Evolutionary conservation across 805 yeast genomes (phyloP).

Genomic region (Hanseniaspora vineae): DNA sequence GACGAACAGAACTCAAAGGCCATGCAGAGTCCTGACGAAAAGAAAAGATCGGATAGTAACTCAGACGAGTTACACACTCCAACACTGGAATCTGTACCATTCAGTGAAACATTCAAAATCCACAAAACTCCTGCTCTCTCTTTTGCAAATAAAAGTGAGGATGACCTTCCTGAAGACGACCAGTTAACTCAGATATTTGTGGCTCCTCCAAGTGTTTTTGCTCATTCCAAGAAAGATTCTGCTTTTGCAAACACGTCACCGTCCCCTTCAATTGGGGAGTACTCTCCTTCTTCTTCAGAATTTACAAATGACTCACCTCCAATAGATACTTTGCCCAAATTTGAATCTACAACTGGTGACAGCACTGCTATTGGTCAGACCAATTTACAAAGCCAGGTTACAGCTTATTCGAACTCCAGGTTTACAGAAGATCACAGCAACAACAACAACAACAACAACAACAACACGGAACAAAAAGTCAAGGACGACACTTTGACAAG

Average conservation of each 20-base stretch:
- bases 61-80: not conserved
- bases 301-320: constrained; percentile 29
- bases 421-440: no score
- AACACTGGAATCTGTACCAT: constrained; percentile 8
- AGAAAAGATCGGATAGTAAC: not conserved
- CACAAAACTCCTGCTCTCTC: no score
- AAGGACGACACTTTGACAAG: not conserved
- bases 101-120: constrained; percentile 4
- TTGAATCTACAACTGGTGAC: constrained; percentile 4
- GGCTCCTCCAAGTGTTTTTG: constrained; percentile 20
- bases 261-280: constrained; percentile 32
- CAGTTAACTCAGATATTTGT: constrained; percentile 16
- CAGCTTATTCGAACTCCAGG: no score
- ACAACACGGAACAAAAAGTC: not conserved
- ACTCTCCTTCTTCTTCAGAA: constrained; percentile 34
- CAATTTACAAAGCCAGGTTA: no score
- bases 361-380: constrained; percentile 8
- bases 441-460: constrained; percentile 25
- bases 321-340: constrained; percentile 8
- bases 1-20: not conserved
- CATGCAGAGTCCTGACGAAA: not conserved
- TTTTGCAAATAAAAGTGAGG: no score
- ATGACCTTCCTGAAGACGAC: constrained; percentile 7
- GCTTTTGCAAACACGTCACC: constrained; percentile 9
- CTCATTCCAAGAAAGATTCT: constrained; percentile 12